Conservation (phyloP, 2,329 filamentous ascomycete species). For the Xylariaceae sp. region DNA sequence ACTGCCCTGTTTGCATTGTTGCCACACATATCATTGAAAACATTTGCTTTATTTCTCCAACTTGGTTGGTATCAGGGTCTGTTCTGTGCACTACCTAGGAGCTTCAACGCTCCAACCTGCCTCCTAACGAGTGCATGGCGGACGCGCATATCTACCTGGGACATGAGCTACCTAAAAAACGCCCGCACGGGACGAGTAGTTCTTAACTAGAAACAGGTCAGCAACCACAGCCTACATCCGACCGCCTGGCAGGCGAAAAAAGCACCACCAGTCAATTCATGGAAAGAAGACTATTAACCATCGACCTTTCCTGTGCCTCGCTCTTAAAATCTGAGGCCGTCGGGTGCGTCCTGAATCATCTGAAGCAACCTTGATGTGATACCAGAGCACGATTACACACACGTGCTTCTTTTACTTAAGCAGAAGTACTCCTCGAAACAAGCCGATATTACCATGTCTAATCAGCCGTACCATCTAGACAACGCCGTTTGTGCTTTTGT, state of each 20-base stretch:
- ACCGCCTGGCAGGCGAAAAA: slow-evolving; percentile 8
- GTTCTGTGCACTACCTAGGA: slow-evolving; percentile 24
- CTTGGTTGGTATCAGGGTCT: slow-evolving; percentile 11
- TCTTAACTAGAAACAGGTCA: slow-evolving; percentile 30
- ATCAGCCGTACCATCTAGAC: slow-evolving; percentile 31
- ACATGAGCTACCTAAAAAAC: slow-evolving; percentile 18
- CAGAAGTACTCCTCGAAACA: slow-evolving; percentile 21
- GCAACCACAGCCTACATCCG: slow-evolving; percentile 23
- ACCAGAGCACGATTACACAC: slow-evolving; percentile 16
- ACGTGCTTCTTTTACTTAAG: slow-evolving; percentile 21
- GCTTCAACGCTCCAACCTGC: slow-evolving; percentile 12
- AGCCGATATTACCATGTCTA: slow-evolving; percentile 31
- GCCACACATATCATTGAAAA: neutral
- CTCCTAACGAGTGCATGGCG: slow-evolving; percentile 25
- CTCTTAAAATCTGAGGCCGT: slow-evolving; percentile 1
- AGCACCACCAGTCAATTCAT: slow-evolving; percentile 10
- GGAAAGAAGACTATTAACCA: slow-evolving; percentile 12
- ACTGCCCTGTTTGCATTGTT: neutral
- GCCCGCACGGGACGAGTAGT: slow-evolving; percentile 19
- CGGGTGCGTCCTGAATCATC: slow-evolving; percentile 2
- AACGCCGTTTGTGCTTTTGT: slow-evolving; percentile 34
- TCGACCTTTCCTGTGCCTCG: slow-evolving; percentile 10
- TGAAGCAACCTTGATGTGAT: slow-evolving; percentile 7
- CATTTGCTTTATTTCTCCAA: neutral
- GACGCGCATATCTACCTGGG: slow-evolving; percentile 23